These are phyloP conservation scores for Trichoderma asperelloides DNA, from an alignment of 495 filamentous ascomycete species.

Conservation along the genomic window DNA sequence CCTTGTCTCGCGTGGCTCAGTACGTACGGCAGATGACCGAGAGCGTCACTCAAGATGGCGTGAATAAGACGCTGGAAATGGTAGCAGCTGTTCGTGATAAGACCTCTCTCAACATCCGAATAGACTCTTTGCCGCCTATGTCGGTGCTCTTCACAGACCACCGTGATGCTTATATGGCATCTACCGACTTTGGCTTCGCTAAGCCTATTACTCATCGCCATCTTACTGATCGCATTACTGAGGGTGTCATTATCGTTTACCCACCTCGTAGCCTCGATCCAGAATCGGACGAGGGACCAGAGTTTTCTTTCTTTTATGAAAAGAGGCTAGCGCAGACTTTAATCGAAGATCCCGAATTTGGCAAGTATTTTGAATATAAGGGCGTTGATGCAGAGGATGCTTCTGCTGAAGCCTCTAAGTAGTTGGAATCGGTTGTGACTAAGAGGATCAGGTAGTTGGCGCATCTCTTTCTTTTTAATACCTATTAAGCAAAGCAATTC, in stretches of 20 bases:
- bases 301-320: conserved; percentile 35
- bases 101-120: conserved; percentile 20
- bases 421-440: background rate
- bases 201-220: conserved; percentile 20
- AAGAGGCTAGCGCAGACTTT: conserved; percentile 23
- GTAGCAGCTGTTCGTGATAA: conserved; percentile 33
- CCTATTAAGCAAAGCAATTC: no score
- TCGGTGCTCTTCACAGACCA: conserved; percentile 22
- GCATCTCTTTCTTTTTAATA: no score
- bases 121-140: conserved; percentile 23
- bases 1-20: conserved; percentile 26
- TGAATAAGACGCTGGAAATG: conserved; percentile 20
- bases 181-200: conserved; percentile 25
- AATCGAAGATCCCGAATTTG: conserved; percentile 31
- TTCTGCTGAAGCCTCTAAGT: background rate
- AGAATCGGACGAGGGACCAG: conserved; percentile 32
- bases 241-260: conserved; percentile 23
- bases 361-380: conserved; percentile 34
- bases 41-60: conserved; percentile 24
- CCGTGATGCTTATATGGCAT: conserved; percentile 20
- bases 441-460: background rate
- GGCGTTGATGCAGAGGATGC: conserved; percentile 19
- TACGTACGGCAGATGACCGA: conserved; percentile 32
- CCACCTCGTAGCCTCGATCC: conserved; percentile 14
- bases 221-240: conserved; percentile 20